Evolutionary conservation across 306 rosid species (phyloP), one percentile per base, ranked within the genome.

Genomic region (Argentina anserina): DNA sequence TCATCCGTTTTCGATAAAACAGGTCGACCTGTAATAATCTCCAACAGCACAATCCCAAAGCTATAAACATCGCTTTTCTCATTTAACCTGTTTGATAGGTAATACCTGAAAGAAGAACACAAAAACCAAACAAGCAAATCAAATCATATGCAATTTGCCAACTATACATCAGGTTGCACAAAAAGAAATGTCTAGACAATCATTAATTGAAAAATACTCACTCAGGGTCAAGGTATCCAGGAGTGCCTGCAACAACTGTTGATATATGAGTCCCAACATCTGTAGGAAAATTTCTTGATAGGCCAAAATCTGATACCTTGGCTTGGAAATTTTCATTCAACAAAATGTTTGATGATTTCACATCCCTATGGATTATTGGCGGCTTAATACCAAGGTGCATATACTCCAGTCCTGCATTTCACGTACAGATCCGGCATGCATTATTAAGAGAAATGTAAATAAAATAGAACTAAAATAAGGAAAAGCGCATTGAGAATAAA

Each of bases 301-400:
- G 65, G 13, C 97, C 97, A 53, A 87, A 91, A 82, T 91, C 95
- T 56, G 89, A 84, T 52, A 87, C 60, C 80, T 91, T 89, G 2
- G 79, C 90, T 1, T 78, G 67, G 1, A 85, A 49, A 18, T 73
- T 83, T 39, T 76, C 82, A 78, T 80, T 70, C 42, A 91, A 5
- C 72, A 89, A 72, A 69, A 91, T 86, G 89, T 91, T 91, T 53
- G 81, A 76, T 23, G 88, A 34, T 67, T 91, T 91, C 23, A 85
- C 78, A 60, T 90, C 97, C 81, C 89, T 85, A 61, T 89, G 95
- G 45, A 91, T 81, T 67, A 91, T 84, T 3, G 91, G 85, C 33
- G 85, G 88, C 42, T 78, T 78, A 67, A 90, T 81, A 12, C 87
- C 87, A 14, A 76, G 67, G 69, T 87, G 90, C 68, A 91, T 42